Percentiles rank a stretch among this genome's conserved stretches.
Conservation (phyloP, 2,329 filamentous ascomycete genomes). For the Diaporthe amygdali region DNA sequence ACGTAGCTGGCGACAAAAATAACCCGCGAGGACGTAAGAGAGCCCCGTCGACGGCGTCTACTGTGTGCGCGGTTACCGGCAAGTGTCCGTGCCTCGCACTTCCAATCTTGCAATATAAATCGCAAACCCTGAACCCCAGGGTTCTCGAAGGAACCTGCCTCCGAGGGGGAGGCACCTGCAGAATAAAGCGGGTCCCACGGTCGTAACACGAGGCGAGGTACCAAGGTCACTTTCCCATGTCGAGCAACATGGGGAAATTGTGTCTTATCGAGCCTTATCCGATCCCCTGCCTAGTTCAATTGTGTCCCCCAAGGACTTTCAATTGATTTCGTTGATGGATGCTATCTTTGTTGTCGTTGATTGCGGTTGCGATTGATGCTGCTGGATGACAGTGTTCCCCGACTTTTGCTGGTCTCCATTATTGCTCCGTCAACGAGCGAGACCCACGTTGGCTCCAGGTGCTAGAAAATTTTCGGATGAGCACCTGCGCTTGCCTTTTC, state of each 20-base stretch:
- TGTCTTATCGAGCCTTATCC: neutral
- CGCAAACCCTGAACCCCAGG: conserved; percentile 5
- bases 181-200: conserved; percentile 10
- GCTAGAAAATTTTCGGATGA: conserved; percentile 9
- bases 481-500: conserved; percentile 8
- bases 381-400: neutral
- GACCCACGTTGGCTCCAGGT: conserved; percentile 17
- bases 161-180: neutral
- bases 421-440: conserved; percentile 15
- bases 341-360: neutral
- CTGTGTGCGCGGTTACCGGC: neutral
- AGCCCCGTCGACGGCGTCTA: neutral
- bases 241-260: conserved; percentile 11
- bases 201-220: conserved; percentile 18
- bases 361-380: neutral
- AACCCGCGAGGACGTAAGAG: conserved; percentile 7
- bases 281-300: neutral
- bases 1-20: conserved; percentile 2
- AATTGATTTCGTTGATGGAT: neutral
- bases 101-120: neutral
- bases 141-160: neutral
- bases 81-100: neutral
- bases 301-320: neutral
- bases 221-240: conserved; percentile 27
- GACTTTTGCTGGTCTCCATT: neutral